A percentile compares a stretch with the other conserved stretches of the same genome.
Conservation (phyloP, 73 alveolate species). For the Effrenium voratum region DNA sequence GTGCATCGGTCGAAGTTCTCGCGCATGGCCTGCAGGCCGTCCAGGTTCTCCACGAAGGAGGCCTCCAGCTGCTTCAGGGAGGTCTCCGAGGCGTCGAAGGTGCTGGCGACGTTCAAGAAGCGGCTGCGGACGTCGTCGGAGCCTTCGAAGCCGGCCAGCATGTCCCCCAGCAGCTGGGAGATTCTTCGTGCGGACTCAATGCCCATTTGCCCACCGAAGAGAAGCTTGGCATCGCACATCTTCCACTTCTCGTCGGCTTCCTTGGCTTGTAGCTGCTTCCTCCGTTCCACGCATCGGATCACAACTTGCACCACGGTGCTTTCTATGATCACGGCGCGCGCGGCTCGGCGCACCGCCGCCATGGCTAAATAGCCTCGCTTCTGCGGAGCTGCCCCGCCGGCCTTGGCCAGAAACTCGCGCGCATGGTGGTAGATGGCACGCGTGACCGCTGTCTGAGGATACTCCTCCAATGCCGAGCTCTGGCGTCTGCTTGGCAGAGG, state of each 20-base stretch:
- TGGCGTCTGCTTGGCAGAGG: constrained; percentile 86
- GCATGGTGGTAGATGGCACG: constrained; percentile 91
- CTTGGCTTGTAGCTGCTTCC: constrained; percentile 64
- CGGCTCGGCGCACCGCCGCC: constrained; percentile 41
- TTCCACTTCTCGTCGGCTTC: constrained; percentile 76
- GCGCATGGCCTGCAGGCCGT: constrained; percentile 83
- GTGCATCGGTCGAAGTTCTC: constrained; percentile 79
- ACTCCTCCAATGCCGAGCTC: constrained; percentile 76
- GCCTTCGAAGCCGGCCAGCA: constrained; percentile 75
- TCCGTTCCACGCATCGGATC: constrained; percentile 62
- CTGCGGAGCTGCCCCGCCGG: background rate
- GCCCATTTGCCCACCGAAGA: constrained; percentile 50
- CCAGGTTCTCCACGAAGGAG: constrained; percentile 65
- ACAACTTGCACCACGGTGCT: constrained; percentile 39
- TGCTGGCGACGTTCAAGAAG: constrained; percentile 64
- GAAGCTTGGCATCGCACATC: background rate
- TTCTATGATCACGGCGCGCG: constrained; percentile 70
- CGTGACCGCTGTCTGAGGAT: constrained; percentile 68
- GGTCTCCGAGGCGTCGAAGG: constrained; percentile 34
- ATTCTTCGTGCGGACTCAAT: constrained; percentile 23
- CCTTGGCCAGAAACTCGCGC: constrained; percentile 1
- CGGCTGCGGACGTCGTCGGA: constrained; percentile 63
- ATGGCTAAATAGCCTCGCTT: constrained; percentile 38
- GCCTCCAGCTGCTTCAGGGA: constrained; percentile 62
- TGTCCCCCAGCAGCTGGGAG: constrained; percentile 38